Conservation (phyloP, 192 early-diverging fungal species). For the Backusella liffmaniae region DNA sequence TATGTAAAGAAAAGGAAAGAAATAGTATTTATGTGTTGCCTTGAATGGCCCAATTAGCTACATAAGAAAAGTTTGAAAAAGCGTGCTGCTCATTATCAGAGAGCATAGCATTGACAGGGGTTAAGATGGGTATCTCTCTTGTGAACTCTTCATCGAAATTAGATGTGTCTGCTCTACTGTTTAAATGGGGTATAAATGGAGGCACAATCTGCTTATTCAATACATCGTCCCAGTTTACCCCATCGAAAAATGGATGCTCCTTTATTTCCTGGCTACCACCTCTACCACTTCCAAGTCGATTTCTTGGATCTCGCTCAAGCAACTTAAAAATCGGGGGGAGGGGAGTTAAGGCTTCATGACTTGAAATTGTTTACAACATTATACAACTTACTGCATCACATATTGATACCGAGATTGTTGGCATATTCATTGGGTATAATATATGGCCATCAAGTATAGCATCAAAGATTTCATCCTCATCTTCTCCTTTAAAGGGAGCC, state of each 20-base stretch:
- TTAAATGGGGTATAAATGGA: conserved; percentile 69
- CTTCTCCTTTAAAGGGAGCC: conserved; percentile 74
- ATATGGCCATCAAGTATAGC: conserved; percentile 81
- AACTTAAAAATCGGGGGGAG: conserved; percentile 41
- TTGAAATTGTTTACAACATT: neutral
- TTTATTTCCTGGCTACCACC: conserved; percentile 72
- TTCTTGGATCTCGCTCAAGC: conserved; percentile 65
- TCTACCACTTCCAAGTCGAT: conserved; percentile 61
- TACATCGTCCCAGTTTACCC: conserved; percentile 77
- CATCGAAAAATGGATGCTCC: conserved; percentile 70
- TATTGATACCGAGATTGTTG: conserved; percentile 61
- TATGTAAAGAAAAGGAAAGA: neutral
- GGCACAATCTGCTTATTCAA: conserved; percentile 60
- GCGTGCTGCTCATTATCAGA: conserved; percentile 84
- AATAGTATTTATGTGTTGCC: neutral
- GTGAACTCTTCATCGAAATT: conserved; percentile 99
- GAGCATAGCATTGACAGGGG: conserved; percentile 83
- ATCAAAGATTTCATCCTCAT: conserved; percentile 85
- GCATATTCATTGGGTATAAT: conserved; percentile 70
- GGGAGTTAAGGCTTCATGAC: neutral
- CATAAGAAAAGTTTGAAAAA: conserved; percentile 88
- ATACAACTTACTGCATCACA: conserved; percentile 52
- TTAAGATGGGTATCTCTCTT: conserved; percentile 80
- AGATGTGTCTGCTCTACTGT: conserved; percentile 76
- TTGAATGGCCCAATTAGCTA: conserved; percentile 74